Base-by-base conservation (phyloP, 208 protist species). In the Herpetomonas samuelpessoai region DNA sequence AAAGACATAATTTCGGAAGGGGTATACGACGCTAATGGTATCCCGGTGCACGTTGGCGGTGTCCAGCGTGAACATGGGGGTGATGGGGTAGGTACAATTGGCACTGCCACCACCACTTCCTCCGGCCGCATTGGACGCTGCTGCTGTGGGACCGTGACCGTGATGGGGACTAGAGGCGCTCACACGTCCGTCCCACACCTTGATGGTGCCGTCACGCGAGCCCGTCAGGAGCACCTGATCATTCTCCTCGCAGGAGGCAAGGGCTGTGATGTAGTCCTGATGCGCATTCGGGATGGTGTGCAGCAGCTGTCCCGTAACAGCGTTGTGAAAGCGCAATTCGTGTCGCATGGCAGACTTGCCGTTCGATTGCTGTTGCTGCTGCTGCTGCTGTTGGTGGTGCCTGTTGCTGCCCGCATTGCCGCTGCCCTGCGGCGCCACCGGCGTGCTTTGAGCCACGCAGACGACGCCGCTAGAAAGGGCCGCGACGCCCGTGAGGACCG, bases 121-220 rank as follows among this genome's bases (percentile, higher is more conserved):
- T 24, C 47, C 28, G 22, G 50, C 39, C 3, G 25, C 49, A 25
- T 24, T 45, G 4, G 31, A n/a, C 10, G 27, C 54, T 50, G 46
- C n/a, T 35, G 57, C 45, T 2, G 44, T 38, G 19, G 38, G 47
- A 31, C 30, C 30, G 3, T 61, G 24, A 51, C 18, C 46, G 50
- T 44, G 14, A 41, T 54, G 66, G 60, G 53, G 68, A 52, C 19
- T 46, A 39, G 52, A 46, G 28, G 51, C 44, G 21, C 44, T 62
- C 24, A 19, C 57, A 31, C 89, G 83, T 14, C 58, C 71, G 57
- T 95, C 89, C 85, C 85, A 95, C 30, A 92, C 60, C 61, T 89
- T 88, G 16, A 95, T 75, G 14, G 80, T 72, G 21, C 53, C 48
- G 31, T 89, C 84, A 6, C 89, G 78, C 16, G 77, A 75, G 25